These are phyloP conservation scores for Coniella lustricola DNA, from an alignment of 2,329 filamentous ascomycete species.

Conservation along the genomic window DNA sequence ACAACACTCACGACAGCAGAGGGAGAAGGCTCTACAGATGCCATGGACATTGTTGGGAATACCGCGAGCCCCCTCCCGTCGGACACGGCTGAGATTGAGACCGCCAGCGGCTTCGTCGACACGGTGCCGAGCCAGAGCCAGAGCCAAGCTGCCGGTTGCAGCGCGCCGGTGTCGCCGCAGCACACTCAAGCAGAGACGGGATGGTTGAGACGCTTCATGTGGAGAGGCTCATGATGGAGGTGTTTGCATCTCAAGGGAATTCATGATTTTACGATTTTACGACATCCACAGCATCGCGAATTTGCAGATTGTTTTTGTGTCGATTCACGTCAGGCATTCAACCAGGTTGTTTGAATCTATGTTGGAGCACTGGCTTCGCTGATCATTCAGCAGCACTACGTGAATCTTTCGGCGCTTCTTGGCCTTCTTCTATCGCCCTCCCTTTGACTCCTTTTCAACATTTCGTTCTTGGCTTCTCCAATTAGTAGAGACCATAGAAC, in stretches of 20 bases:
- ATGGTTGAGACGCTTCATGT: conserved; percentile 15
- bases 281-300: neutral
- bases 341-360: neutral
- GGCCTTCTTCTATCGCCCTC: neutral
- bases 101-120: conserved; percentile 1
- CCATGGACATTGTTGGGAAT: conserved; percentile 16
- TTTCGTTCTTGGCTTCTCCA: neutral
- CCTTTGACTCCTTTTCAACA: neutral
- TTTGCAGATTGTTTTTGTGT: too few species aligned
- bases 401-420: neutral
- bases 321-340: too few species aligned
- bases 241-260: conserved; percentile 30
- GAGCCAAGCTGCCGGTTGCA: too few species aligned
- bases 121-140: too few species aligned
- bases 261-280: conserved; percentile 24
- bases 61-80: neutral
- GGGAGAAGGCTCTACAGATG: neutral
- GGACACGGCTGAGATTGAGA: neutral
- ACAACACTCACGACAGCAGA: neutral
- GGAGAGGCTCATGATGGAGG: conserved; percentile 35
- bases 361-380: neutral
- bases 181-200: neutral
- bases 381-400: too few species aligned
- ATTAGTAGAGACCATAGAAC: conserved; percentile 68
- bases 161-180: too few species aligned